Conservation (phyloP, 164 flowering plant genomes). For the Dillenia turbinata region DNA sequence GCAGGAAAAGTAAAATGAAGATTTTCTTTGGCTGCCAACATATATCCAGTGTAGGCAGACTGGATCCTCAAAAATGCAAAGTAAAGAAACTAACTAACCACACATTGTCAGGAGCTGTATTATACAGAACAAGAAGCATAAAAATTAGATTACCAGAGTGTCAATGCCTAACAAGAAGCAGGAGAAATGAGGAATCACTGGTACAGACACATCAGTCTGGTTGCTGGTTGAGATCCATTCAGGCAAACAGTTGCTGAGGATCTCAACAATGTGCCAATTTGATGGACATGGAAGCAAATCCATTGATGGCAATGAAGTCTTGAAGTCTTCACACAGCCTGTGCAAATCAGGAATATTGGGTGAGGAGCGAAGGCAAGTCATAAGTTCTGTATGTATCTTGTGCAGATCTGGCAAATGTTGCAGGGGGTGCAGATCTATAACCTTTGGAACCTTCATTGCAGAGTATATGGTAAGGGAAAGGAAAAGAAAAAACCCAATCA, state of each 20-base stretch:
- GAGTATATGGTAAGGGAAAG: constrained; percentile 88
- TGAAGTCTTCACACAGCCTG: constrained; percentile 44
- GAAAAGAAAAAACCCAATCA: constrained; percentile 95
- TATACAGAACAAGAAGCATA: too few species aligned
- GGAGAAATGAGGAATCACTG: constrained; percentile 42
- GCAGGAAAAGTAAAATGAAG: too few species aligned
- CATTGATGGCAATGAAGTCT: constrained; percentile 49
- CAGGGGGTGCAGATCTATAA: constrained; percentile 63
- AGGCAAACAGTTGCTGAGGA: constrained; percentile 76
- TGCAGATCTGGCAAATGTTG: constrained; percentile 71
- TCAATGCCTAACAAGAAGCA: too few species aligned
- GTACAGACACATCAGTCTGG: constrained; percentile 65
- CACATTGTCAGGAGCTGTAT: too few species aligned
- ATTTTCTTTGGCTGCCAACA: too few species aligned
- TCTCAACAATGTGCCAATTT: constrained; percentile 58
- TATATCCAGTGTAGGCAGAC: too few species aligned
- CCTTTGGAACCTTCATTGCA: constrained; percentile 73
- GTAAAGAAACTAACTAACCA: too few species aligned
- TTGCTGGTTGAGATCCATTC: constrained; percentile 59
- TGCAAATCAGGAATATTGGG: constrained; percentile 72
- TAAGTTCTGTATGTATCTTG: constrained; percentile 54
- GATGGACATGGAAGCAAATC: constrained; percentile 57
- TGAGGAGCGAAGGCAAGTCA: constrained; percentile 71
- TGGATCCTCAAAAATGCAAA: too few species aligned
- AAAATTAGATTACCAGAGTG: too few species aligned